Base-by-base conservation (phyloP, 306 rosid species). In the Medicago ruthenica region DNA sequence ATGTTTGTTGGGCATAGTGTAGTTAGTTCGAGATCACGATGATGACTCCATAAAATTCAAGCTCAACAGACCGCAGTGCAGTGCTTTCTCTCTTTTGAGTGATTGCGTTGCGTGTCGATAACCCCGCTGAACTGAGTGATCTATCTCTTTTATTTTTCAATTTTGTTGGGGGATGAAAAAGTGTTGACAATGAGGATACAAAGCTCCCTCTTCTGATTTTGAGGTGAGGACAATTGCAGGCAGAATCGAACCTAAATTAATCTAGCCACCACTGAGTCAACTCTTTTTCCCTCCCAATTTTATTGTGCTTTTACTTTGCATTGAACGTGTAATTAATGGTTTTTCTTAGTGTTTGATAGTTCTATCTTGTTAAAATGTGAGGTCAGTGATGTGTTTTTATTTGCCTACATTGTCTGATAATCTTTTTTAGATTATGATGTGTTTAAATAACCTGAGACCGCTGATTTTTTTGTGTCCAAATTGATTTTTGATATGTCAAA, bases 11-110 rank as follows among this genome's bases (percentile, higher is more conserved):
- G 24, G 10, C 0, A 40, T 13, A 0, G 1, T 12, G 22, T 2
- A 24, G n/a, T n/a, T 1, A 24, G 27, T 24, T 0, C 2, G 14
- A 34, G 22, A 76, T 87, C 72, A 76, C 88, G n/a, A 70, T 87
- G 90, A 87, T 84, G 90, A 81, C 88, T 51, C 59, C 83, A 79
- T 75, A 21, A 90, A 83, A 85, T 91, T 90, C 96, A 94, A 94
- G 98, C 98, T 94, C 98, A 92, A 94, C 97, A 94, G 97, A 92
- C 97, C 98, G 96, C 89, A 94, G 71, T 86, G 91, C 92, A 85
- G 88, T 83, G 79, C 76, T 86, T 81, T 86, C 91, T 85, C 37
- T 69, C n/a, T 39, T 0, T 34, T 1, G 37, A 34, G 75, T 6
- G 84, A 68, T 45, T 16, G 31, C 78, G 41, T 87, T 91, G 93